phyloP scores from a whole-genome alignment of 129 eudicot genomes.

The Calendula officinalis region DNA sequence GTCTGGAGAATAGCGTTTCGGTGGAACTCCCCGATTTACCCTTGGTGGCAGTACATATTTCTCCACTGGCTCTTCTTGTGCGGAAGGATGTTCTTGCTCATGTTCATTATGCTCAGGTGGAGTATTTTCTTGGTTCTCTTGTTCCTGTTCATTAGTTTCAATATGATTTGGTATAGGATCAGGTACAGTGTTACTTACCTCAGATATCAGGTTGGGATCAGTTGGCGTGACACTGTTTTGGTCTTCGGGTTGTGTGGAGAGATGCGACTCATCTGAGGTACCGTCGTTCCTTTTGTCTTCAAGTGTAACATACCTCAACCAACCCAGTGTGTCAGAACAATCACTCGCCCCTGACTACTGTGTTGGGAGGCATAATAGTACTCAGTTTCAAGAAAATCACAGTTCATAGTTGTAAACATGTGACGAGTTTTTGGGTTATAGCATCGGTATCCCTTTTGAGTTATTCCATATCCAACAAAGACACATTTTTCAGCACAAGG shows the following conservation, averaged over 20 bases:
- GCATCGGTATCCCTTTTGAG: conserved; percentile 2
- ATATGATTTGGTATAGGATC: background rate
- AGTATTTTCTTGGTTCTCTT: background rate
- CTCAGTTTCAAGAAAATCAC: conserved; percentile 10
- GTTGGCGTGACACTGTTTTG: background rate
- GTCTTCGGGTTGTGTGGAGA: conserved; percentile 5
- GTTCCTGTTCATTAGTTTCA: background rate
- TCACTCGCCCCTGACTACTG: conserved; percentile 14
- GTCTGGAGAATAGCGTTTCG: background rate
- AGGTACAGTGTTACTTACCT: background rate
- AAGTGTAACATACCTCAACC: background rate
- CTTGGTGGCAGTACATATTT: conserved; percentile 4
- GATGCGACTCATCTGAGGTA: background rate
- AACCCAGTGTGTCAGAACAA: background rate
- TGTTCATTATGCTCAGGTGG: background rate
- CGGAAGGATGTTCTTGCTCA: background rate
- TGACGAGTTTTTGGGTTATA: conserved; percentile 8
- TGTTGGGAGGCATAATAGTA: conserved; percentile 12
- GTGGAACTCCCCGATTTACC: conserved; percentile 1
- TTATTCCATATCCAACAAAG: conserved; percentile 2
- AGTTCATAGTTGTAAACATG: conserved; percentile 4
- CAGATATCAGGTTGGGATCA: background rate
- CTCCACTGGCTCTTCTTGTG: background rate
- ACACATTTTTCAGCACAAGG: conserved; percentile 1
- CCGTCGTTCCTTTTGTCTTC: background rate